Evolutionary conservation across 2,329 filamentous ascomycete genomes (phyloP).

Genomic region (Ascochyta lentis): DNA sequence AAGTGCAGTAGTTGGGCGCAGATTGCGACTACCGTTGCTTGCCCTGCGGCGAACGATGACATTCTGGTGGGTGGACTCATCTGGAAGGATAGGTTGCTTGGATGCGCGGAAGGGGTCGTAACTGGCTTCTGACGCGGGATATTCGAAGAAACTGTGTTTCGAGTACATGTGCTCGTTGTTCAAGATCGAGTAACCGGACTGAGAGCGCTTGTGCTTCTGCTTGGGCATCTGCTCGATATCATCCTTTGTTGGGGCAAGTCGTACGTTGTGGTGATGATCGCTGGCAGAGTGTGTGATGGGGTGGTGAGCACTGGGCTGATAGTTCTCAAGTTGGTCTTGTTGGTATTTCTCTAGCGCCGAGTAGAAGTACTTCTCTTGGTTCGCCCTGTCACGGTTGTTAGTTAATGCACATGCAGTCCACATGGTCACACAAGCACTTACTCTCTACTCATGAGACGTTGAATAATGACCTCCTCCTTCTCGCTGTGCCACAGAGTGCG

Average conservation of each 20-base stretch:
- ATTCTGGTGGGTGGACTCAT: constrained; percentile 65
- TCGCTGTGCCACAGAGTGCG: constrained; percentile 91
- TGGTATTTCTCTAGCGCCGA: constrained; percentile 81
- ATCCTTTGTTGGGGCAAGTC: constrained; percentile 26
- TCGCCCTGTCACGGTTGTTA: constrained; percentile 63
- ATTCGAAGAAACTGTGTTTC: constrained; percentile 58
- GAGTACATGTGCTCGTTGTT: constrained; percentile 60
- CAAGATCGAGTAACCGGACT: constrained; percentile 64
- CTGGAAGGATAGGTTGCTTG: constrained; percentile 56
- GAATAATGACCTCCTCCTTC: constrained; percentile 72
- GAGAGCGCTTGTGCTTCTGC: constrained; percentile 52
- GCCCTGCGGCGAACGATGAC: constrained; percentile 69
- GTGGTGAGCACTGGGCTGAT: constrained; percentile 69
- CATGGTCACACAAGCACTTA: constrained; percentile 30
- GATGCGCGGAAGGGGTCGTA: constrained; percentile 87
- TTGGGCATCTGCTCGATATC: constrained; percentile 47
- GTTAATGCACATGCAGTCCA: not conserved
- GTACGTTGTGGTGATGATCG: constrained; percentile 72
- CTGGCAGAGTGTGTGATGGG: constrained; percentile 80
- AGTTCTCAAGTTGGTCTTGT: constrained; percentile 86
- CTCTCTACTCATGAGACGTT: constrained; percentile 65
- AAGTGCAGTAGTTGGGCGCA: constrained; percentile 45
- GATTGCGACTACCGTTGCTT: constrained; percentile 43
- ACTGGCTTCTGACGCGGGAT: constrained; percentile 62
- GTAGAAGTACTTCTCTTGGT: constrained; percentile 95